phyloP scores from a whole-genome alignment of 2,329 filamentous ascomycete species.

The Aspergillus sp. region DNA sequence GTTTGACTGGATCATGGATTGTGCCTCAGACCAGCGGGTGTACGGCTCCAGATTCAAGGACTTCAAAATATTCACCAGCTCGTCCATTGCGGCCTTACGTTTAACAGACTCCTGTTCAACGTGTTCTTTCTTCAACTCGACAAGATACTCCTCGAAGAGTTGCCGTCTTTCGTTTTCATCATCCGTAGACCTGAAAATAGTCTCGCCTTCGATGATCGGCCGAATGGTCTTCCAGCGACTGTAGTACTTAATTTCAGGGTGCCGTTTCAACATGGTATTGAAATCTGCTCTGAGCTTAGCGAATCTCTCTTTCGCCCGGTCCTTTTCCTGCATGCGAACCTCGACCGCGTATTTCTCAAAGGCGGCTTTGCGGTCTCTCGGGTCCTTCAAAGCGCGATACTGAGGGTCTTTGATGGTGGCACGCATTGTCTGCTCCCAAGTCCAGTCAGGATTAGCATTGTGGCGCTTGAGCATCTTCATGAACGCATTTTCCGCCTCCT shows the following conservation, averaged over 20 bases:
- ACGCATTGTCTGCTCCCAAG: constrained; percentile 85
- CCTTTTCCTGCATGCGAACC: constrained; percentile 85
- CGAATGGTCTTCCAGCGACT: constrained; percentile 95
- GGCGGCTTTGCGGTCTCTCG: constrained; percentile 80
- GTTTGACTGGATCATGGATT: constrained; percentile 72
- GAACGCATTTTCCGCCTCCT: constrained; percentile 91
- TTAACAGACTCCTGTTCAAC: constrained; percentile 67
- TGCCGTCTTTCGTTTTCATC: constrained; percentile 82
- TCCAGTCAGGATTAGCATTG: constrained; percentile 85
- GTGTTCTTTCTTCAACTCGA: constrained; percentile 75
- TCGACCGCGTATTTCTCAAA: constrained; percentile 96
- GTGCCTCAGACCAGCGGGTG: constrained; percentile 89
- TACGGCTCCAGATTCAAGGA: constrained; percentile 84
- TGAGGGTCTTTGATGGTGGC: constrained; percentile 84
- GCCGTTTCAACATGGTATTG: constrained; percentile 88
- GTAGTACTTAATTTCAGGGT: constrained; percentile 95
- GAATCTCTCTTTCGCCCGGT: constrained; percentile 87
- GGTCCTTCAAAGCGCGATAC: constrained; percentile 88
- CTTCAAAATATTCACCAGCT: constrained; percentile 72
- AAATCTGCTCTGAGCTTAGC: constrained; percentile 91
- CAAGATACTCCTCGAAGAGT: constrained; percentile 89
- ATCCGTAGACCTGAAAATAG: constrained; percentile 86
- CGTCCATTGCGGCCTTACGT: constrained; percentile 78
- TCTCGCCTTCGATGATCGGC: constrained; percentile 90
- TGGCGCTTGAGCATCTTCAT: constrained; percentile 81